phyloP scores from a whole-genome alignment of 495 filamentous ascomycete species.

The Lentithecium fluviatile region DNA sequence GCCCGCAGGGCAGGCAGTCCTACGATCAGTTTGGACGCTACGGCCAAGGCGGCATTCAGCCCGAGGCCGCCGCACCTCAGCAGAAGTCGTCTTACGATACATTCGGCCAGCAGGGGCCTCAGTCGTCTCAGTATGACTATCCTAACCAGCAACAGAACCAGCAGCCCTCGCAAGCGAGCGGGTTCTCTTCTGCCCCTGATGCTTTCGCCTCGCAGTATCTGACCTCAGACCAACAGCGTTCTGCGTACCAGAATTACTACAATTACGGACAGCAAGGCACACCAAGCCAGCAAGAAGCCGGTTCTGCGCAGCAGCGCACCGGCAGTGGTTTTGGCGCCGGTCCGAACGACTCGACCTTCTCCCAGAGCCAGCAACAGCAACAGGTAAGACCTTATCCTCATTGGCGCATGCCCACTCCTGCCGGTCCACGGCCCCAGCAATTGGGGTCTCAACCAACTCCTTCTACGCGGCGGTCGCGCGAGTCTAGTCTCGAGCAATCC shows the following conservation, averaged over 20 bases:
- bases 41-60: conserved; percentile 52
- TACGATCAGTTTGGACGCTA: conserved; percentile 72
- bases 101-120: conserved; percentile 70
- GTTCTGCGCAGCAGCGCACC: conserved; percentile 64
- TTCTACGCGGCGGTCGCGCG: not conserved
- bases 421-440: not conserved
- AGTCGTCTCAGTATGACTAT: conserved; percentile 59
- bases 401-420: not conserved
- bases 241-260: conserved; percentile 77
- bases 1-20: conserved; percentile 42
- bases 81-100: conserved; percentile 85
- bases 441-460: not conserved
- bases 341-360: conserved; percentile 66
- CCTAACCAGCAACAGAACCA: conserved; percentile 49
- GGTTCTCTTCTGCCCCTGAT: conserved; percentile 69
- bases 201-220: conserved; percentile 82
- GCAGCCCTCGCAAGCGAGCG: conserved; percentile 51
- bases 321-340: conserved; percentile 75
- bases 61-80: conserved; percentile 58
- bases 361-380: conserved; percentile 39
- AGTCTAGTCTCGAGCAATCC: not conserved
- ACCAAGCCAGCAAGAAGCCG: conserved; percentile 69
- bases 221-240: conserved; percentile 70
- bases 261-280: conserved; percentile 69
- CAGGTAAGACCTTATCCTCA: conserved; percentile 38